Conservation (phyloP, 305 asterid genomes). For the Andrographis paniculata region DNA sequence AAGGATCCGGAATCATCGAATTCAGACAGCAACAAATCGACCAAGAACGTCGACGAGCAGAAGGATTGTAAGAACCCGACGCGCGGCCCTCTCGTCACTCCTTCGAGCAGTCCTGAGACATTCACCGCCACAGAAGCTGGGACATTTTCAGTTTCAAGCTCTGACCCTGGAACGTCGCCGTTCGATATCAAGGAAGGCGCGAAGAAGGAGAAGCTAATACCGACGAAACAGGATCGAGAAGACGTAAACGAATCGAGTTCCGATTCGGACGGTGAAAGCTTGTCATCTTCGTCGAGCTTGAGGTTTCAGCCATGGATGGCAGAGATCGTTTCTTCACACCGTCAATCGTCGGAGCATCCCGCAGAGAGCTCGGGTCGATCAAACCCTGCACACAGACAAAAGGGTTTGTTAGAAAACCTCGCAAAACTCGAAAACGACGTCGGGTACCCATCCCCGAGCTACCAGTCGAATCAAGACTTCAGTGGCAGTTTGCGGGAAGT, state of each 20-base stretch:
- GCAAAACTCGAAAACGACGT: constrained; percentile 53
- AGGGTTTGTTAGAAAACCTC: constrained; percentile 52
- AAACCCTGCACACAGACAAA: constrained; percentile 32
- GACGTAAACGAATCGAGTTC: constrained; percentile 61
- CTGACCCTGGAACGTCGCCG: constrained; percentile 95
- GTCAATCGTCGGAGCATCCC: constrained; percentile 36
- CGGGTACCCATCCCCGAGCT: constrained; percentile 54
- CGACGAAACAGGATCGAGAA: constrained; percentile 34
- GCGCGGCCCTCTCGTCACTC: constrained; percentile 77
- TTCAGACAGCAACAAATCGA: constrained; percentile 28
- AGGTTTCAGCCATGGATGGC: constrained; percentile 95
- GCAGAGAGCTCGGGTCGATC: constrained; percentile 44
- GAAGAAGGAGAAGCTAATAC: constrained; percentile 41
- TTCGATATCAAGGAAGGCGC: constrained; percentile 39
- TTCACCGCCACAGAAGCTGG: constrained; percentile 91
- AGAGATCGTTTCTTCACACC: constrained; percentile 39
- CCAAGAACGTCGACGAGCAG: constrained; percentile 29
- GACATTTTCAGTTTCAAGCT: constrained; percentile 91
- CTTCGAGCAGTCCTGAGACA: constrained; percentile 93
- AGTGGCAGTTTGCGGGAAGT: constrained; percentile 80
- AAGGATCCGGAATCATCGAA: constrained; percentile 40
- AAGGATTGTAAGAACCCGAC: constrained; percentile 38
- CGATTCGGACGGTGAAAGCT: constrained; percentile 64
- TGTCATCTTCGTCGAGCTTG: constrained; percentile 80
- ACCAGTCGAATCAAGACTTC: constrained; percentile 46